Conservation (phyloP, 2,329 filamentous ascomycete species). For the Huntiella decipiens region DNA sequence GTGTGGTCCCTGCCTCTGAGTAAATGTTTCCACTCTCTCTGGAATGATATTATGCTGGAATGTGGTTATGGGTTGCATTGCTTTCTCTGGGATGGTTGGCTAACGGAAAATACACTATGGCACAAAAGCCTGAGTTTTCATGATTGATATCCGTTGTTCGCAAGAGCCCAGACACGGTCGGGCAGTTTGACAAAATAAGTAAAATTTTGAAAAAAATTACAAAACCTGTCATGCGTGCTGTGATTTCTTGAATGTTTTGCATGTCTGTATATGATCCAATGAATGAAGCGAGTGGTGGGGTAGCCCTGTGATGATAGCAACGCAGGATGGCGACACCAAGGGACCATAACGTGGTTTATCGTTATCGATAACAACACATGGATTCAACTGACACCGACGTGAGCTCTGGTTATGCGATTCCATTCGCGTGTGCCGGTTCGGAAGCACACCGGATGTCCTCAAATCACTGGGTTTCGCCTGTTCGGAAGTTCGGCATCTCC, state of each 20-base stretch:
- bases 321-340: slow-evolving; percentile 1
- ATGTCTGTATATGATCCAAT: neutral
- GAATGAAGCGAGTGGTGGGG: no score
- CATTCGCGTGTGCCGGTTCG: no score
- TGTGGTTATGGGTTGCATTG: slow-evolving; percentile 11
- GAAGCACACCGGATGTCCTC: no score
- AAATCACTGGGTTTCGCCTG: no score
- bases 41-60: slow-evolving; percentile 9
- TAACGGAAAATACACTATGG: slow-evolving; percentile 12
- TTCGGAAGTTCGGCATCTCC: no score
- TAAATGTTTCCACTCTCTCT: slow-evolving; percentile 7
- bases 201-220: slow-evolving; percentile 6
- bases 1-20: slow-evolving; percentile 11
- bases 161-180: slow-evolving; percentile 7
- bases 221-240: slow-evolving; percentile 4
- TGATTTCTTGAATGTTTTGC: neutral
- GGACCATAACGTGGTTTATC: slow-evolving; percentile 1
- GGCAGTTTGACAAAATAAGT: slow-evolving; percentile 10
- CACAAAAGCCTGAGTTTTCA: slow-evolving; percentile 11
- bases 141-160: slow-evolving; percentile 9
- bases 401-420: no score
- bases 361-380: neutral
- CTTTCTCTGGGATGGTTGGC: slow-evolving; percentile 11
- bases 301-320: no score
- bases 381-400: no score